Conservation (phyloP, 192 early-diverging fungal species). For the Spizellomyces punctatus region DNA sequence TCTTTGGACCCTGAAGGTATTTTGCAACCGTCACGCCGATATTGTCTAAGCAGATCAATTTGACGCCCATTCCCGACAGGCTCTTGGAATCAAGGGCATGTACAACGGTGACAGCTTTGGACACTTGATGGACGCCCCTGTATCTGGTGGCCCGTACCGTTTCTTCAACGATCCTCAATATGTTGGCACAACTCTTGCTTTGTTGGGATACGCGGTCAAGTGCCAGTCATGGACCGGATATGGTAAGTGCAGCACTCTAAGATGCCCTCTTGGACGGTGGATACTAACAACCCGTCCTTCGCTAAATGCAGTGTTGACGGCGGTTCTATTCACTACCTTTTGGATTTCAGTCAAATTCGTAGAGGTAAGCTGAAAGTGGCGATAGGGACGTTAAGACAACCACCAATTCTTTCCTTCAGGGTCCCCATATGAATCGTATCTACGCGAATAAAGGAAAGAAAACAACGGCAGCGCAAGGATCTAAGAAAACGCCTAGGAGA, state of each 20-base stretch:
- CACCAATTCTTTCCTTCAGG: neutral
- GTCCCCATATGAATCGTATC: constrained; percentile 36
- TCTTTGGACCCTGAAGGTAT: constrained; percentile 56
- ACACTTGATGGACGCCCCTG: constrained; percentile 56
- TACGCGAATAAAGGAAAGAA: constrained; percentile 26
- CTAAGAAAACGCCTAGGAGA: no score
- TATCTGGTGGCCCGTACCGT: constrained; percentile 55
- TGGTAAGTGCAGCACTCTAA: constrained; percentile 21
- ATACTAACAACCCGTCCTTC: neutral
- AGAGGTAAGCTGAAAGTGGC: constrained; percentile 25
- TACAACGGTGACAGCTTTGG: constrained; percentile 67
- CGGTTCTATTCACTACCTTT: constrained; percentile 51
- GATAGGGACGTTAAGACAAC: no score
- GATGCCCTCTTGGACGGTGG: neutral
- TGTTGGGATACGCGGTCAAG: constrained; percentile 53
- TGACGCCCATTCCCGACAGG: constrained; percentile 6
- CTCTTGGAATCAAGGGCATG: constrained; percentile 64
- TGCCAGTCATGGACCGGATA: constrained; percentile 54
- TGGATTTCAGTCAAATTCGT: constrained; percentile 56
- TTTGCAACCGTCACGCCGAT: no score
- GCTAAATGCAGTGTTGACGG: constrained; percentile 37
- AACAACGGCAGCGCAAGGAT: no score
- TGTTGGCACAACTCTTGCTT: constrained; percentile 55
- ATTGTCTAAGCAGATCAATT: no score
- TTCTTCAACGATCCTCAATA: constrained; percentile 61